Percentiles rank a stretch among this genome's conserved stretches.
Conservation (phyloP, 768 basidiomycete species). For the Suillus decipiens region DNA sequence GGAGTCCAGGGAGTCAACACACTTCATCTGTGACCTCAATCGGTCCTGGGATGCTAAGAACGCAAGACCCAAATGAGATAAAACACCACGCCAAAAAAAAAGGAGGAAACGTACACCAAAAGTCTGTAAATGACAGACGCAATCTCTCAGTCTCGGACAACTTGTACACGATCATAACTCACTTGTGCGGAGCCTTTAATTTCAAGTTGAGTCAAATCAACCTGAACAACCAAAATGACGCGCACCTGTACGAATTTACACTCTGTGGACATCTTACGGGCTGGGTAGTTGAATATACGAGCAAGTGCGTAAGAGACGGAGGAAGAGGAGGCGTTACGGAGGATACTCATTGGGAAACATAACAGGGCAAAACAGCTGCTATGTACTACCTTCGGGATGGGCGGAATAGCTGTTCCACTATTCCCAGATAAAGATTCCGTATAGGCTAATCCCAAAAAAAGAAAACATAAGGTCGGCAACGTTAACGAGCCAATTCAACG, state of each 20-base stretch:
- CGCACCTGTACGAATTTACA: slow-evolving; percentile 26
- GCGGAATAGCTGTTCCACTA: slow-evolving; percentile 6
- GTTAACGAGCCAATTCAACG: too few species aligned
- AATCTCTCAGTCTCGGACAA: slow-evolving; percentile 24
- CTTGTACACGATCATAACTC: slow-evolving; percentile 25
- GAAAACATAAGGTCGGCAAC: too few species aligned
- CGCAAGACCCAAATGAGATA: slow-evolving; percentile 12
- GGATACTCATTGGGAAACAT: slow-evolving; percentile 13
- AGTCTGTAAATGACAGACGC: slow-evolving; percentile 38
- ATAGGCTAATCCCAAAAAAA: too few species aligned
- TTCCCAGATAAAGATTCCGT: slow-evolving; percentile 1
- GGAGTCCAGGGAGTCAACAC: background rate
- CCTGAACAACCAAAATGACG: background rate
- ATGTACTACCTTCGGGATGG: slow-evolving; percentile 15
- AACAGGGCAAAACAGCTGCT: slow-evolving; percentile 20
- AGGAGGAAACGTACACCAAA: slow-evolving; percentile 41
- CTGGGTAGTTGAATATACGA: background rate
- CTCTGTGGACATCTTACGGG: slow-evolving; percentile 21
- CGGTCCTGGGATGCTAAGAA: slow-evolving; percentile 58
- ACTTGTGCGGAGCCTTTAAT: slow-evolving; percentile 51
- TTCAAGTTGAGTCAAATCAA: background rate
- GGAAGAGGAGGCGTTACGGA: slow-evolving; percentile 13
- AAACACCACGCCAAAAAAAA: background rate
- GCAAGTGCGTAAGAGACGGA: slow-evolving; percentile 1
- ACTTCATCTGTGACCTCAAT: slow-evolving; percentile 67